Base-by-base conservation (phyloP, 2,329 filamentous ascomycete genomes). In the Beauveria brongniartii region DNA sequence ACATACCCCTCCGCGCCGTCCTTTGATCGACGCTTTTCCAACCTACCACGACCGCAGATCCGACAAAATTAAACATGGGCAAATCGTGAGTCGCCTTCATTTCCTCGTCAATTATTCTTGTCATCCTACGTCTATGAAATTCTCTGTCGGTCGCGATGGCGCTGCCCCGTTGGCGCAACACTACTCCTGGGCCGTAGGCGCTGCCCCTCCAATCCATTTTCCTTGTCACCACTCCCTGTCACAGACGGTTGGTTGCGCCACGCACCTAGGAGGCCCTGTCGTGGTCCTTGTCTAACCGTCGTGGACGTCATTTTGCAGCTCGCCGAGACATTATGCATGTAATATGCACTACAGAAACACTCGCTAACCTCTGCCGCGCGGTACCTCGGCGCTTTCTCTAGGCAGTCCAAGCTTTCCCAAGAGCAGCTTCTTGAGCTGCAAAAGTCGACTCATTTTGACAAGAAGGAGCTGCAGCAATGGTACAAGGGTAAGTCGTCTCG, bases 381-480 rank as follows among this genome's bases (percentile, higher is more conserved):
- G 69, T 71, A 62, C 48, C 50, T 61, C 53, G 34, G 37, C 54
- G 46, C 46, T 10, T 40, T 56, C 56, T 61, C 30, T 72, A 99
- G 94, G 78, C 94, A 97, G 82, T 97, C 93, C 69, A 99, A 97
- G 82, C 89, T 99, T 74, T 96, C 92, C 62, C 91, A 94, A 74
- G 89, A 96, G 76, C 92, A 99, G 83, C 89, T 99, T 72, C 85
- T 84, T 67, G 94, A 99, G 77, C 86, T 99, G 68, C 92, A 97
- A 75, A 94, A 91, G 80, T 92, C 92, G 63, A 99, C 94, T 65
- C 92, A 97, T 77, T 99, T 99, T 73, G 94, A 99, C 78, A 97
- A 97, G 87, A 97, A 97, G 82, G 94, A 99, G 78, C 78, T 99
- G 73, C 94, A 99, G 75, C 93, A 97, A 86, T 99, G 94, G 94